Base-by-base conservation (phyloP, 192 early-diverging fungal genomes). In the Obelidium mucronatum region DNA sequence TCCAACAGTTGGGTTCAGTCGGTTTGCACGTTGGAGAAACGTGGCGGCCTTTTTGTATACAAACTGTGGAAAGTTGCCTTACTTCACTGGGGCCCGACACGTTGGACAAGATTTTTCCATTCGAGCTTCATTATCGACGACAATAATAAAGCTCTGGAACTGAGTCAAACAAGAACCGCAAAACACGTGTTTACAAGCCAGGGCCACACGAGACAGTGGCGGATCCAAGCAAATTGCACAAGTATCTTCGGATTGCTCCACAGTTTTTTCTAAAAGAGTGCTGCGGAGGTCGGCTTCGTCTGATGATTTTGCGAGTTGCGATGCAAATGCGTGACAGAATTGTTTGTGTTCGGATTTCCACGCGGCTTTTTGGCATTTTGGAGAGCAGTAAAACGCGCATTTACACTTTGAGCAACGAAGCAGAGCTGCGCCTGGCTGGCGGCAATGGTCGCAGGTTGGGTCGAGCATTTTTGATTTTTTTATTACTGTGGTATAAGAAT, bases 141-240 rank as follows among this genome's bases (percentile, higher is more conserved):
- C 44, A 48, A 48, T 48, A 6, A n/a, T n/a, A n/a, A n/a, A n/a
- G n/a, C n/a, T n/a, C n/a, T n/a, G n/a, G n/a, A n/a, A n/a, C n/a
- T n/a, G n/a, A n/a, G n/a, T n/a, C n/a, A 48, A 19, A 19, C 44
- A 48, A 15, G 11, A 6, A 48, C 11, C 8, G 44, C 44, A 48
- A 48, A 48, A 48, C 44, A 48, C 19, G 0, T 48, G 44, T 6
- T 48, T 48, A 48, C 44, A 48, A 15, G 44, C 11, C 8, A 48
- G 44, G 19, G 19, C 19, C 19, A 48, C 44, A 48, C 11, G 44
- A 6, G 44, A 48, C 8, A 19, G 19, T 15, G 19, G 11, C 8
- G 44, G 44, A 48, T 48, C 44, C 44, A 48, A 48, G 44, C 44
- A 48, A 48, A 48, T 48, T 48, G 44, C 44, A 48, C 44, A 48